Evolutionary conservation across 2,329 filamentous ascomycete species (phyloP).

Genomic region (Helicocarpus griseus): DNA sequence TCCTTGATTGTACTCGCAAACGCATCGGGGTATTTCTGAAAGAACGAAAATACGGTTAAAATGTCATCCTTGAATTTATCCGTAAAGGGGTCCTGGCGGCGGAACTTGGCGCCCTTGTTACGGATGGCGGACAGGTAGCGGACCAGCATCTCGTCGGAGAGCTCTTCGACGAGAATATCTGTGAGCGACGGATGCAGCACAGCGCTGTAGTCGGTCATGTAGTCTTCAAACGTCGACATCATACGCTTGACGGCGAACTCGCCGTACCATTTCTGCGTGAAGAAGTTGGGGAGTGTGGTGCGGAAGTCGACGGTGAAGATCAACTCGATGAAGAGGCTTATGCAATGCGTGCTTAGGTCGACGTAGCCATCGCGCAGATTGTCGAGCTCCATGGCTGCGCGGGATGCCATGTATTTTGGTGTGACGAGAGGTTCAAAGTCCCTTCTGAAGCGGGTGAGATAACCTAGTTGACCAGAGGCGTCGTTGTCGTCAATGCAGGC

Average conservation of each 20-base stretch:
- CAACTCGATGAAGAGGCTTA: slow-evolving; percentile 73
- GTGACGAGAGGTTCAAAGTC: slow-evolving; percentile 76
- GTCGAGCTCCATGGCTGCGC: slow-evolving; percentile 62
- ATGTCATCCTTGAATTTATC: slow-evolving; percentile 94
- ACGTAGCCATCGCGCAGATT: slow-evolving; percentile 82
- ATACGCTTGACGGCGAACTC: slow-evolving; percentile 86
- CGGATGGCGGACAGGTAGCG: slow-evolving; percentile 75
- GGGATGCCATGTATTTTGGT: slow-evolving; percentile 63
- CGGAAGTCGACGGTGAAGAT: slow-evolving; percentile 88
- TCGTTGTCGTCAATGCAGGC: slow-evolving; percentile 86
- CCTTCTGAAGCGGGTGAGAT: slow-evolving; percentile 75
- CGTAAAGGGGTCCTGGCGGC: slow-evolving; percentile 73
- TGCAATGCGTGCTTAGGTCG: slow-evolving; percentile 87
- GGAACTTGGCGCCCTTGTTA: slow-evolving; percentile 86
- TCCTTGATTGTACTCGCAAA: slow-evolving; percentile 70
- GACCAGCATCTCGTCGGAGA: slow-evolving; percentile 82
- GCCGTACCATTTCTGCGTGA: slow-evolving; percentile 82
- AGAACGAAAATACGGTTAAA: slow-evolving; percentile 81
- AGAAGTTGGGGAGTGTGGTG: slow-evolving; percentile 75
- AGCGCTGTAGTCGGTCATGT: slow-evolving; percentile 74
- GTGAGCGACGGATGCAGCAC: slow-evolving; percentile 79
- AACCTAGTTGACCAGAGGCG: slow-evolving; percentile 64
- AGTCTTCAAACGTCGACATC: slow-evolving; percentile 90
- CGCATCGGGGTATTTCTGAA: slow-evolving; percentile 59
- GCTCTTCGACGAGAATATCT: slow-evolving; percentile 87